Percentiles rank a stretch among this genome's conserved stretches.
Evolutionary conservation across 116 monocot species (phyloP).

Genomic region (Phalaenopsis hybrid): DNA sequence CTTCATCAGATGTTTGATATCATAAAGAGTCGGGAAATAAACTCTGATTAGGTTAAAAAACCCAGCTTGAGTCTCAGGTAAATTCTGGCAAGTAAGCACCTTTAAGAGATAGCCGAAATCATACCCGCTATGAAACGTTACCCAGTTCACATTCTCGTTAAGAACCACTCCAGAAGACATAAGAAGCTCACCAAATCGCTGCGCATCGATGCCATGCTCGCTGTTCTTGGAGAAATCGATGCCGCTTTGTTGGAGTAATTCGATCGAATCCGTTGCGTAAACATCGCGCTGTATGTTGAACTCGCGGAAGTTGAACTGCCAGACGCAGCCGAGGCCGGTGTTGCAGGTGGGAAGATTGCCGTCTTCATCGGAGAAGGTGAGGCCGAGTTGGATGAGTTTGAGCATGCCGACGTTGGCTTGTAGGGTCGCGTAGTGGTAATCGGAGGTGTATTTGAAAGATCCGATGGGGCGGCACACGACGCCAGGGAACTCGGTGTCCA

Average conservation of each 20-base stretch:
- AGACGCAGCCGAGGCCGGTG: conserved; percentile 15
- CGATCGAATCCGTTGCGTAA: conserved; percentile 12
- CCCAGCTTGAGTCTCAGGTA: conserved; percentile 8
- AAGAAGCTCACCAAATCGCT: conserved; percentile 12
- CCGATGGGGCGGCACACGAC: conserved; percentile 16
- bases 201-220: conserved; percentile 11
- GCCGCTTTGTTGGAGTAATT: conserved; percentile 13
- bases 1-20: conserved; percentile 18
- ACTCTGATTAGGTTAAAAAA: conserved; percentile 15
- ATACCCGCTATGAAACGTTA: conserved; percentile 16
- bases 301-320: conserved; percentile 20
- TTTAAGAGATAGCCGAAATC: conserved; percentile 16
- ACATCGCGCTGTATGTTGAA: conserved; percentile 13
- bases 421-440: conserved; percentile 13
- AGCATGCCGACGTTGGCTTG: conserved; percentile 18
- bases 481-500: conserved; percentile 23
- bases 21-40: conserved; percentile 16
- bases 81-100: conserved; percentile 11
- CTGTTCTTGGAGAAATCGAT: conserved; percentile 15
- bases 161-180: conserved; percentile 15
- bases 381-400: conserved; percentile 19
- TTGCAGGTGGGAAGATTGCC: conserved; percentile 14
- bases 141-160: conserved; percentile 11
- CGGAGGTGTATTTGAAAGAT: conserved; percentile 10
- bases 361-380: conserved; percentile 12